phyloP scores from a whole-genome alignment of 352 stramenopile species.

The Hyaloperonospora brassicae region DNA sequence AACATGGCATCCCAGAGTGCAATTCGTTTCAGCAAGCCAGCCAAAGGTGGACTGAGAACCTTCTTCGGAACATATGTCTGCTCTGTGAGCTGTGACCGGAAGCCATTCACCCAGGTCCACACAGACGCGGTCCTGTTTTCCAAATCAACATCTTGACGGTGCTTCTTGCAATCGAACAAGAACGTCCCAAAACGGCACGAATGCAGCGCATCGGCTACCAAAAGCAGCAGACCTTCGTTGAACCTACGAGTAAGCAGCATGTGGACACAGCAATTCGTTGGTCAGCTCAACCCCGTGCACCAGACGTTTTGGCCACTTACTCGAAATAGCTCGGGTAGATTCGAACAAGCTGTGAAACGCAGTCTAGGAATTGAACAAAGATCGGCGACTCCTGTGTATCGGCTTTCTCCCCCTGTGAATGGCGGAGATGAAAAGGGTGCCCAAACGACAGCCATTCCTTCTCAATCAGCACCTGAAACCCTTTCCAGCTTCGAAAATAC shows the following conservation, averaged over 20 bases:
- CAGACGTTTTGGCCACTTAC: slow-evolving; percentile 19
- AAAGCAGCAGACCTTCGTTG: slow-evolving; percentile 88
- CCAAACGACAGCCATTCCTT: slow-evolving; percentile 83
- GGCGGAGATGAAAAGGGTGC: slow-evolving; percentile 71
- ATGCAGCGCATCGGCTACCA: slow-evolving; percentile 93
- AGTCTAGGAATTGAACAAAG: slow-evolving; percentile 83
- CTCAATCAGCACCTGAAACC: slow-evolving; percentile 76
- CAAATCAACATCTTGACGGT: slow-evolving; percentile 47
- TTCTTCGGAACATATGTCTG: slow-evolving; percentile 42
- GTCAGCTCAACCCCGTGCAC: neutral
- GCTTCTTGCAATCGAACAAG: slow-evolving; percentile 92
- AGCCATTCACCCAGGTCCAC: slow-evolving; percentile 81
- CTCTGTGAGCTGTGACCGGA: slow-evolving; percentile 52
- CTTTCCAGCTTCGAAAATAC: slow-evolving; percentile 71
- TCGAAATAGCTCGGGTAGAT: slow-evolving; percentile 96
- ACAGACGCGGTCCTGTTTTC: slow-evolving; percentile 59
- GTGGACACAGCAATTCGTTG: slow-evolving; percentile 2
- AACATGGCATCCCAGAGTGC: slow-evolving; percentile 64
- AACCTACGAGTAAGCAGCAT: slow-evolving; percentile 51
- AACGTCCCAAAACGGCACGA: slow-evolving; percentile 97
- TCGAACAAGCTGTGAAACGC: slow-evolving; percentile 77
- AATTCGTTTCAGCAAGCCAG: slow-evolving; percentile 57
- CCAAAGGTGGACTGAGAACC: slow-evolving; percentile 44
- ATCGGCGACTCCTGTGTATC: slow-evolving; percentile 78
- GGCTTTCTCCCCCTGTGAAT: slow-evolving; percentile 70